These are phyloP conservation scores for Boletus tomentosulus DNA, from an alignment of 768 basidiomycete species.

Conservation along the genomic window DNA sequence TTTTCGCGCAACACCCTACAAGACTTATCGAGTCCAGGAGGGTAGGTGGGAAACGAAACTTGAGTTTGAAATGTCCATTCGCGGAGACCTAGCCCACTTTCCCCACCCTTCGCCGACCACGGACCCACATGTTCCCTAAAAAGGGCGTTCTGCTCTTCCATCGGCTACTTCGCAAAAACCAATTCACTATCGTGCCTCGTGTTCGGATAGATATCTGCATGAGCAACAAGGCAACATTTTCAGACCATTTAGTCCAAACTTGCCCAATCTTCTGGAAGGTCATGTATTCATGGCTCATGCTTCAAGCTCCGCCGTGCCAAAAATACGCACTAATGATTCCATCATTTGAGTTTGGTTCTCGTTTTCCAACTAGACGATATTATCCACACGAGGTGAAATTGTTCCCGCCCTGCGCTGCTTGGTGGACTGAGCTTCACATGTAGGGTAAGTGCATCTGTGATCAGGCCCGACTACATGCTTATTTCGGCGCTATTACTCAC, in stretches of 20 bases:
- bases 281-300: neutral
- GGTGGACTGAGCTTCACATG: slow-evolving; percentile 8
- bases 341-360: neutral
- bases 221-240: neutral
- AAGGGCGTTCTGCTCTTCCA: neutral
- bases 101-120: neutral
- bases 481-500: slow-evolving; percentile 15
- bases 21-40: neutral
- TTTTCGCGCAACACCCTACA: neutral
- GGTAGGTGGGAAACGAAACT: slow-evolving; percentile 1
- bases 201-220: slow-evolving; percentile 5
- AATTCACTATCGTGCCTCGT: slow-evolving; percentile 12
- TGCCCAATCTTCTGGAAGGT: neutral
- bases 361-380: neutral
- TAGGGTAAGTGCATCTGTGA: slow-evolving; percentile 12
- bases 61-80: neutral
- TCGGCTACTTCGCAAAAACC: neutral
- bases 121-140: neutral
- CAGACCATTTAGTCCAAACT: neutral
- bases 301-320: slow-evolving; percentile 1
- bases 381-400: slow-evolving; percentile 9
- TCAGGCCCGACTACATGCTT: slow-evolving; percentile 4
- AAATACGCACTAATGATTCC: neutral
- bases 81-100: neutral
- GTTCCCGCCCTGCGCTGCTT: neutral